phyloP scores from a whole-genome alignment of 2,329 filamentous ascomycete genomes.

The Periconia sp. region DNA sequence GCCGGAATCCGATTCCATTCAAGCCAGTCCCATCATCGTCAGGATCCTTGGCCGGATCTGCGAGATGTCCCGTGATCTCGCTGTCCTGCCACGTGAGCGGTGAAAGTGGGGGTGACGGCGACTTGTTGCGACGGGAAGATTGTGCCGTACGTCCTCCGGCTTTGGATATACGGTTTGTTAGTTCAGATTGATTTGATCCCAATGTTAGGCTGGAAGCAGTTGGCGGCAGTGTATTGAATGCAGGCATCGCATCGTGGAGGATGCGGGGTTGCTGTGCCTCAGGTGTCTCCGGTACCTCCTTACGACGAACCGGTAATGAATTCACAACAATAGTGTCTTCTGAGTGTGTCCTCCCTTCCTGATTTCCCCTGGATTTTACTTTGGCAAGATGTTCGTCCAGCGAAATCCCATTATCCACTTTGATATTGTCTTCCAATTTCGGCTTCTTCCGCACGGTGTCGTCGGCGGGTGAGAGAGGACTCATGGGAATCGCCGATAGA shows the following conservation, averaged over 20 bases:
- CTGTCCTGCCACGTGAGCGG: conserved; percentile 59
- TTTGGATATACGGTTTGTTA: conserved; percentile 4
- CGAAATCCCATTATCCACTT: conserved; percentile 19
- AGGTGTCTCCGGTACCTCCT: conserved; percentile 35
- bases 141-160: conserved; percentile 9
- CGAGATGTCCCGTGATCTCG: conserved; percentile 63
- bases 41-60: conserved; percentile 53
- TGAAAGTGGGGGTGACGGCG: conserved; percentile 34
- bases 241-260: conserved; percentile 27
- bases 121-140: conserved; percentile 24
- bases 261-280: conserved; percentile 36
- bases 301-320: conserved; percentile 3
- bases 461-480: conserved; percentile 38
- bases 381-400: conserved; percentile 13
- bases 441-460: conserved; percentile 39
- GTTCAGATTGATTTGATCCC: conserved; percentile 8
- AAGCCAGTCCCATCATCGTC: conserved; percentile 65
- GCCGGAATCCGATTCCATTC: conserved; percentile 65
- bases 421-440: conserved; percentile 29
- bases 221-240: conserved; percentile 31
- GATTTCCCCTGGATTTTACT: conserved; percentile 1
- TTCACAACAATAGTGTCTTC: conserved; percentile 9
- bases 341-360: background rate
- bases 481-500: conserved; percentile 32
- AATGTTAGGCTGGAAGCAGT: conserved; percentile 23